Evolutionary conservation across 192 early-diverging fungal species (phyloP), one percentile per base, ranked within the genome.

Genomic region (Coemansia sp.): DNA sequence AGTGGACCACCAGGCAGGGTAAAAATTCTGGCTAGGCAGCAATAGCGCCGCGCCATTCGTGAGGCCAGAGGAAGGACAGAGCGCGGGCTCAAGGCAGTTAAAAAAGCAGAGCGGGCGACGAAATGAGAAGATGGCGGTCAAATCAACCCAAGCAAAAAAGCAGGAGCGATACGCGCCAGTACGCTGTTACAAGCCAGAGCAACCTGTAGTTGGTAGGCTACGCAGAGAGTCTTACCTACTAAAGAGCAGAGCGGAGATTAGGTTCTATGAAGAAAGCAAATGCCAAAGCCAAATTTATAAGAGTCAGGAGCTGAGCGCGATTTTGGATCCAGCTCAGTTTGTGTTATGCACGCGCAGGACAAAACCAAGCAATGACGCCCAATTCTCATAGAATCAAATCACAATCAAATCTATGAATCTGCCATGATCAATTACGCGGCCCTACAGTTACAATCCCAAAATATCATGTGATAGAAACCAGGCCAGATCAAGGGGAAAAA

Each of bases 371-470:
- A 18, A 49, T 49, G 46, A 49, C n/a, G 46, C 46, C 4, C 46
- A 49, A n/a, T 49, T n/a, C 24, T 27, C 24, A 27, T 27, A 27
- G 24, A 27, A 55, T 55, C 52, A 29, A 27, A 29, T 31, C 27
- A 18, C 31, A 7, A 15, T 34, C 5, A 5, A 58, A 34, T 34
- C 7, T 2, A 3, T 16, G 29, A 15, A 61, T 61, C 41, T 27
- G 12, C 4, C 0, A 39, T 40, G 38, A 71, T 71, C 36, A 64
- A 24, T 64, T 64, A 62, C 52, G 15, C 22, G 29, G 41, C 69
- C 69, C 69, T 71, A 71, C 69, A 71, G 55, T 58, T 57, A 29
- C 0, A 11, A 13, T 12, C 0, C 4, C 0, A 0, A 9, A 43
- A 15, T 27, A 11, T 55, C 52, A 55, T 27, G 24, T 55, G 52